These are phyloP conservation scores for Pisolithus thermaeus DNA, from an alignment of 1,284 basidiomycete species.

Conservation along the genomic window DNA sequence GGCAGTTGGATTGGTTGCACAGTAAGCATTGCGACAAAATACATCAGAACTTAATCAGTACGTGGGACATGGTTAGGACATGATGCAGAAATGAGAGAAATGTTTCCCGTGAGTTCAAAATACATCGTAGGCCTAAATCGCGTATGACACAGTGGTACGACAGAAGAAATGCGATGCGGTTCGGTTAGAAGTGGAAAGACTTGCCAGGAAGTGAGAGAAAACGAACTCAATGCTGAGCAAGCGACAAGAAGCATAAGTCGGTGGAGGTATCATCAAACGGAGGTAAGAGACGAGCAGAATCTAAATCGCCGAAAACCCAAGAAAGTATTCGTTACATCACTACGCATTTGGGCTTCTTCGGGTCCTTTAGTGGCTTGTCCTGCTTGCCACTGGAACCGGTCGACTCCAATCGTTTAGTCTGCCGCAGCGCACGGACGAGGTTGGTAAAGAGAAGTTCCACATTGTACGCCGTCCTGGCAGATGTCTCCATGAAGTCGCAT, in stretches of 20 bases:
- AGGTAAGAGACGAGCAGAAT: slow-evolving; percentile 52
- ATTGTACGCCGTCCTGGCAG: slow-evolving; percentile 92
- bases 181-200: slow-evolving; percentile 23
- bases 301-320: slow-evolving; percentile 59
- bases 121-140: slow-evolving; percentile 35
- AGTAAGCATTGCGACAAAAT: background rate
- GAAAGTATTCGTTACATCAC: slow-evolving; percentile 66
- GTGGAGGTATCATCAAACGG: slow-evolving; percentile 71
- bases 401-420: slow-evolving; percentile 38
- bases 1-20: background rate
- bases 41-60: slow-evolving; percentile 3
- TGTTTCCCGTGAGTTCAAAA: slow-evolving; percentile 32
- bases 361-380: slow-evolving; percentile 34
- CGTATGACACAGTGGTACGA: slow-evolving; percentile 36
- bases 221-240: slow-evolving; percentile 21
- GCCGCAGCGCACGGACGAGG: slow-evolving; percentile 84
- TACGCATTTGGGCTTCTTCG: slow-evolving; percentile 58
- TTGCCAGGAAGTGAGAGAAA: slow-evolving; percentile 21
- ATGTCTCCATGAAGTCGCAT: slow-evolving; percentile 95
- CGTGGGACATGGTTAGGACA: background rate
- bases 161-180: slow-evolving; percentile 24
- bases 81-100: slow-evolving; percentile 11
- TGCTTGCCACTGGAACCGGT: slow-evolving; percentile 27
- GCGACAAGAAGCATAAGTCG: slow-evolving; percentile 31
- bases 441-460: slow-evolving; percentile 92